phyloP scores from a whole-genome alignment of 2,329 filamentous ascomycete species.

The Sarocladiaceae sp. region DNA sequence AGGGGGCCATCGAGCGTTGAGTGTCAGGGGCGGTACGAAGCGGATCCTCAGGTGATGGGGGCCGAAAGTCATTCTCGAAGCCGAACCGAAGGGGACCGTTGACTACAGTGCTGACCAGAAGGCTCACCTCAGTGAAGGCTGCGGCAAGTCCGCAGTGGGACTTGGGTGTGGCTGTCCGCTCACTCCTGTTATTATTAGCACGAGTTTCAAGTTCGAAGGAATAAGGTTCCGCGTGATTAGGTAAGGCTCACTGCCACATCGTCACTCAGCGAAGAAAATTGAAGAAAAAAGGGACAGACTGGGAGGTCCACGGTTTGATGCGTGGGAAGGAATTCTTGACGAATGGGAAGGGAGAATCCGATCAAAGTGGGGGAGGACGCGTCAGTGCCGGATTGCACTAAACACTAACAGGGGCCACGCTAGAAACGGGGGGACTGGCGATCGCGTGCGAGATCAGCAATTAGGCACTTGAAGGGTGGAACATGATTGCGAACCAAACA shows the following conservation, averaged over 20 bases:
- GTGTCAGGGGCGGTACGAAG: neutral
- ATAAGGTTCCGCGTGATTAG: neutral
- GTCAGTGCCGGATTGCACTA: constrained; percentile 1
- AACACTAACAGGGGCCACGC: neutral
- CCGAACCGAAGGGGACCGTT: neutral
- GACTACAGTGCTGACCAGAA: no score
- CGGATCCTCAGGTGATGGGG: neutral
- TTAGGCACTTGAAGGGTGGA: neutral
- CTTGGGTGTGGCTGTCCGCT: no score
- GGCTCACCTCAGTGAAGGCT: no score
- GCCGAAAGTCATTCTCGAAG: constrained; percentile 2
- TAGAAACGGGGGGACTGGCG: neutral
- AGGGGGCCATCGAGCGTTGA: no score
- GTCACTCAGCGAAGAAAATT: no score
- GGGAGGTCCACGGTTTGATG: neutral
- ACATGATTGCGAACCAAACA: no score
- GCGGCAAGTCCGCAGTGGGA: no score
- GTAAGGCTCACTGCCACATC: neutral
- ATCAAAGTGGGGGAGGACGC: neutral
- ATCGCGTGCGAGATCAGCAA: neutral
- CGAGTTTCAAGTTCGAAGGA: neutral
- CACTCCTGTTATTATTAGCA: no score
- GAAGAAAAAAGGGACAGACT: neutral
- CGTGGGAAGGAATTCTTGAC: neutral
- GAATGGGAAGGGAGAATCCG: neutral